These are phyloP conservation scores for Mallotus japonicus DNA, from an alignment of 441 rosid species.

Conservation along the genomic window DNA sequence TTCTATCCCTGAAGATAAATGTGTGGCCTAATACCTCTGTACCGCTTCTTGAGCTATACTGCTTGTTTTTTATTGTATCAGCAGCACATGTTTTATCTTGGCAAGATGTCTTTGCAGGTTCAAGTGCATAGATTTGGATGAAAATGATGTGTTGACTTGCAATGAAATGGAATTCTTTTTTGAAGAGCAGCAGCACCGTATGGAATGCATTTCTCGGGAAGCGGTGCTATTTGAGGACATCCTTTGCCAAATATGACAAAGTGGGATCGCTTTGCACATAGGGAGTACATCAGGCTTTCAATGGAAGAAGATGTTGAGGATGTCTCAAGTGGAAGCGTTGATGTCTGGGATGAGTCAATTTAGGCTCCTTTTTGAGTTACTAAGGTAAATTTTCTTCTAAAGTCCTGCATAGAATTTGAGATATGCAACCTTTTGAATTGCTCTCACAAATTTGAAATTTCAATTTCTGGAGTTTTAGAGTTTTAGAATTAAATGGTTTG, in stretches of 20 bases:
- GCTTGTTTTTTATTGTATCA: not conserved
- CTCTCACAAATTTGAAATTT: not conserved
- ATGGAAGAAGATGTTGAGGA: conserved; percentile 99
- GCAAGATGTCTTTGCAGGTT: conserved; percentile 51
- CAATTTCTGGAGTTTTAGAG: not conserved
- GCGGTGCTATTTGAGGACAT: conserved; percentile 95
- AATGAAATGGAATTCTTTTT: conserved; percentile 92
- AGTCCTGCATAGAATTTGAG: too few species aligned
- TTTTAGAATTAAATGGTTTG: not conserved
- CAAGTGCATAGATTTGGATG: conserved; percentile 96
- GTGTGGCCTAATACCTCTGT: not conserved
- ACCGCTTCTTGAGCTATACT: not conserved
- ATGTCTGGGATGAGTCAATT: conserved; percentile 93
- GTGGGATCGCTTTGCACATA: conserved; percentile 96
- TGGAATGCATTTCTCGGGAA: conserved; percentile 98
- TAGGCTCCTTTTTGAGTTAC: conserved; percentile 76
- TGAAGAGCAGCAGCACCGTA: conserved; percentile 94
- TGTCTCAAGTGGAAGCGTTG: conserved; percentile 92
- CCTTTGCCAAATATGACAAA: conserved; percentile 84
- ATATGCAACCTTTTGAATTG: not conserved
- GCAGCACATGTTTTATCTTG: not conserved
- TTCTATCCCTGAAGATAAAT: not conserved
- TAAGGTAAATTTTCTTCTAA: conserved; percentile 26
- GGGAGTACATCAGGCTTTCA: conserved; percentile 92
- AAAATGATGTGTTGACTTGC: conserved; percentile 71